A percentile compares a stretch with the other conserved stretches of the same genome.
Conservation (phyloP, 2,329 filamentous ascomycete species). For the Pezicula rhizophila region DNA sequence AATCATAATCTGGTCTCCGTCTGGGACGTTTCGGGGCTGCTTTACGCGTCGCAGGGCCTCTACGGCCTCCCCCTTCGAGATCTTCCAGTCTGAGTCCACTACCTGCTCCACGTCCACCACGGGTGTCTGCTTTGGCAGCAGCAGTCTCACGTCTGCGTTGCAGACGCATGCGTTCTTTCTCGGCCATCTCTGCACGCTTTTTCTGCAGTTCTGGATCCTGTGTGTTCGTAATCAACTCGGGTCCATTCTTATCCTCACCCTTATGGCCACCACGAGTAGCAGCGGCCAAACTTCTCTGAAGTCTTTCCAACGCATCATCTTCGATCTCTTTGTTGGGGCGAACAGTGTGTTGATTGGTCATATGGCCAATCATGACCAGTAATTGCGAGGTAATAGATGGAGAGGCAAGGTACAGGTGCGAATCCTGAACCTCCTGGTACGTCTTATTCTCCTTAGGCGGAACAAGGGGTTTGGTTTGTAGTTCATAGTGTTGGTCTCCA, state of each 20-base stretch:
- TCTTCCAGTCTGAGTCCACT: conserved; percentile 62
- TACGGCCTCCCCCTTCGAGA: conserved; percentile 55
- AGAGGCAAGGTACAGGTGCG: conserved; percentile 70
- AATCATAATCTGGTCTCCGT: conserved; percentile 62
- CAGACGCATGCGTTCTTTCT: conserved; percentile 65
- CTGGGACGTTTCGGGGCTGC: conserved; percentile 46
- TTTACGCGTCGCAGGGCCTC: conserved; percentile 43
- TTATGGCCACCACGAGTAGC: conserved; percentile 50
- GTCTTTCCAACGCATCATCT: conserved; percentile 64
- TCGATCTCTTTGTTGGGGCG: conserved; percentile 60
- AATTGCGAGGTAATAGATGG: conserved; percentile 63
- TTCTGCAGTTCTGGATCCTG: conserved; percentile 72
- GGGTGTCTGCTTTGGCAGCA: conserved; percentile 47
- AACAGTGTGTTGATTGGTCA: conserved; percentile 67
- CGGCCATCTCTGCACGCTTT: conserved; percentile 65
- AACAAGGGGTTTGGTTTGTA: conserved; percentile 64
- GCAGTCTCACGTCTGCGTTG: conserved; percentile 64
- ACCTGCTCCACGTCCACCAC: conserved; percentile 36
- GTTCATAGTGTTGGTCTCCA: conserved; percentile 69
- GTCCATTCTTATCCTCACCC: conserved; percentile 47
- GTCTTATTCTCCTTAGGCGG: conserved; percentile 46
- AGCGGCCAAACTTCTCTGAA: conserved; percentile 62
- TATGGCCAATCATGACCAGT: conserved; percentile 67
- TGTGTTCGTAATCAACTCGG: conserved; percentile 63
- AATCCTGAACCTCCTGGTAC: conserved; percentile 63